These are phyloP conservation scores for Chrysoporthe deuterocubensis DNA, from an alignment of 2,329 filamentous ascomycete genomes.

Conservation along the genomic window DNA sequence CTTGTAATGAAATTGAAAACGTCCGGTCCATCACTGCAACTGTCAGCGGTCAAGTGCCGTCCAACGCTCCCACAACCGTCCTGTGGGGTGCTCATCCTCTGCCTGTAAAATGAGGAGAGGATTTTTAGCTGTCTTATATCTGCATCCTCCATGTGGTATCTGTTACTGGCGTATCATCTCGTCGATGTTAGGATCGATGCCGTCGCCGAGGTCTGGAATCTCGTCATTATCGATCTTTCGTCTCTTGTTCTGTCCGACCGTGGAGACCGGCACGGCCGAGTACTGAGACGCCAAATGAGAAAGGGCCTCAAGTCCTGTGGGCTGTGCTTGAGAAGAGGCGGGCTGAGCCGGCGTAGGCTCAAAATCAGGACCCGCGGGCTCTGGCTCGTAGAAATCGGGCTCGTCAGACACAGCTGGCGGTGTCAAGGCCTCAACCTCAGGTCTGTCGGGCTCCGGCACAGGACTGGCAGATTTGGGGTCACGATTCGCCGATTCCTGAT, in stretches of 20 bases:
- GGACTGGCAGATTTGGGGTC: conserved; percentile 51
- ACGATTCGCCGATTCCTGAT: conserved; percentile 53
- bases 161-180: conserved; percentile 51
- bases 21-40: neutral
- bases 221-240: conserved; percentile 57
- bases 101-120: too few relatives aligned
- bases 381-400: conserved; percentile 32
- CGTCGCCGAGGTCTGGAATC: conserved; percentile 59
- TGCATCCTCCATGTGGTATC: neutral
- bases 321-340: conserved; percentile 32
- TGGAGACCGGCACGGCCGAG: conserved; percentile 52
- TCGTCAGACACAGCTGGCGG: conserved; percentile 68
- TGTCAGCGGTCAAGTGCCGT: neutral
- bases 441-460: conserved; percentile 68
- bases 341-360: conserved; percentile 31
- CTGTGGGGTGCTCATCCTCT: neutral
- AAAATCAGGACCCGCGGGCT: conserved; percentile 11
- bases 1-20: neutral
- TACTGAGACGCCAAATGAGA: conserved; percentile 49
- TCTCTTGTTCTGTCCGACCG: conserved; percentile 57
- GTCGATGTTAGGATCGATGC: conserved; percentile 60
- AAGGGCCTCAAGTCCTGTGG: conserved; percentile 46
- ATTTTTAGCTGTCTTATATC: neutral
- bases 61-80: neutral
- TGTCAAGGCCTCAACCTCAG: conserved; percentile 84